These are phyloP conservation scores for Gentiana macrophylla DNA, from an alignment of 257 asterid genomes.

Conservation along the genomic window DNA sequence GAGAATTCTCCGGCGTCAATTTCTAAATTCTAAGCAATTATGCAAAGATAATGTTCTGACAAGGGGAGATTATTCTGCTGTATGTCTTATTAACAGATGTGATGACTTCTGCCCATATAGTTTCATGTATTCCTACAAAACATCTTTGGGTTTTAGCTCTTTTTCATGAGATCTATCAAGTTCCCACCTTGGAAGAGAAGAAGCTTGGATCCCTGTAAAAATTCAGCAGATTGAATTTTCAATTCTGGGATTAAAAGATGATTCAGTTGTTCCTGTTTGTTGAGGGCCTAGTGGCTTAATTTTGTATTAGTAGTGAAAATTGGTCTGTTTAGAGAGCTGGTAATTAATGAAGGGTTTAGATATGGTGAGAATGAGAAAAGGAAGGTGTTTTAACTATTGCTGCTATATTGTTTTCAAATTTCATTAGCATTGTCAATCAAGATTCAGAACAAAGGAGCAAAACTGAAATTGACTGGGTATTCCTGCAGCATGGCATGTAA, in stretches of 20 bases:
- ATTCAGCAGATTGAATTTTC: background rate
- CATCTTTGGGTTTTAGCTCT: slow-evolving; percentile 4
- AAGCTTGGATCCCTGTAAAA: background rate
- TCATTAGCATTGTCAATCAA: slow-evolving; percentile 53
- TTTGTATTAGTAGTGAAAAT: slow-evolving; percentile 81
- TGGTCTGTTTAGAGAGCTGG: slow-evolving; percentile 80
- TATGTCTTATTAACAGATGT: background rate
- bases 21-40: too few relatives aligned
- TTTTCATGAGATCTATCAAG: background rate
- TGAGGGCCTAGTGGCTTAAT: slow-evolving; percentile 60
- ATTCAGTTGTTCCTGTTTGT: slow-evolving; percentile 65
- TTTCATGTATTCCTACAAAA: slow-evolving; percentile 2
- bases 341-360: slow-evolving; percentile 62
- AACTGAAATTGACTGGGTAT: slow-evolving; percentile 8
- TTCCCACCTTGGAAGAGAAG: background rate
- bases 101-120: background rate
- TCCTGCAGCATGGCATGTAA: too few relatives aligned
- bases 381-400: slow-evolving; percentile 69
- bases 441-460: slow-evolving; percentile 94
- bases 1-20: background rate
- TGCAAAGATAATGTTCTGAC: background rate
- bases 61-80: background rate
- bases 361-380: slow-evolving; percentile 82
- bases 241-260: slow-evolving; percentile 25
- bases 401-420: slow-evolving; percentile 60